Conservation (phyloP, 768 basidiomycete species). For the Suillus tomentosus region DNA sequence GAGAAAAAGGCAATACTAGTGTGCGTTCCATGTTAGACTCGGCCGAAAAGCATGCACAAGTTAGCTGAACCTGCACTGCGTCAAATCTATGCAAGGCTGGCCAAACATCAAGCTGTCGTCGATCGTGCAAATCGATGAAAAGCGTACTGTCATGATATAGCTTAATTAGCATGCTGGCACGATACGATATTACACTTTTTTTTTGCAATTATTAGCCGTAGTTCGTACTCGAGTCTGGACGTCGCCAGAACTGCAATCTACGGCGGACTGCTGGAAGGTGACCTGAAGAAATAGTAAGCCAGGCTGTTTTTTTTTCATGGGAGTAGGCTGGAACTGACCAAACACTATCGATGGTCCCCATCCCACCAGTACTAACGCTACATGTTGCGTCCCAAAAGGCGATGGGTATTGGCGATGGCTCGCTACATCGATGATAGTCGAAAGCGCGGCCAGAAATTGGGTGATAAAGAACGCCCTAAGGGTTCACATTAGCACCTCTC, state of each 20-base stretch:
- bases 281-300: conserved; percentile 28
- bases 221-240: background rate
- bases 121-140: background rate
- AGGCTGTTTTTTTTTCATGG: background rate
- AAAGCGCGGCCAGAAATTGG: conserved; percentile 51
- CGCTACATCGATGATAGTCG: conserved; percentile 53
- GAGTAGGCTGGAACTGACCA: conserved; percentile 36
- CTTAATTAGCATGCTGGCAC: background rate
- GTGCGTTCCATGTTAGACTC: background rate
- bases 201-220: too few species aligned
- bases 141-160: background rate
- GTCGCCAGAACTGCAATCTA: conserved; percentile 40
- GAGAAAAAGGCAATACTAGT: background rate
- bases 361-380: conserved; percentile 57
- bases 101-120: background rate
- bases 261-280: conserved; percentile 40
- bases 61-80: background rate
- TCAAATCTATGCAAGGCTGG: background rate
- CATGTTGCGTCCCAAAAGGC: conserved; percentile 65
- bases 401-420: conserved; percentile 40
- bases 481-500: conserved; percentile 10
- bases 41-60: background rate
- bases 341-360: conserved; percentile 64
- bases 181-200: background rate
- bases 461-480: conserved; percentile 45